A percentile compares a stretch with the other conserved stretches of the same genome.
These are phyloP conservation scores for Kalanchoe fedtschenkoi DNA, from an alignment of 164 flowering plant species.

Conservation along the genomic window DNA sequence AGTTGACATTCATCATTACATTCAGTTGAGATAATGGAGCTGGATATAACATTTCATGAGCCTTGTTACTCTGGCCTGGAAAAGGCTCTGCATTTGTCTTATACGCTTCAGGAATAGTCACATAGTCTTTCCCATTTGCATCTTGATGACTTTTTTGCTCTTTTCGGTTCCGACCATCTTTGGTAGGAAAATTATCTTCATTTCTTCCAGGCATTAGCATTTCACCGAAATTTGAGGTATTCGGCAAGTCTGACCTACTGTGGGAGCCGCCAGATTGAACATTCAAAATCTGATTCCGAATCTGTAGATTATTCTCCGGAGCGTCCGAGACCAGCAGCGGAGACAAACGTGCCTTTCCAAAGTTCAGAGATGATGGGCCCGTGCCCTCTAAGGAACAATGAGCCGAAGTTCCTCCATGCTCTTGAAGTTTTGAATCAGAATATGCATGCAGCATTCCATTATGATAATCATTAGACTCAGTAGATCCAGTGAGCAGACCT, in stretches of 20 bases:
- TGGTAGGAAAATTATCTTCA: constrained; percentile 3
- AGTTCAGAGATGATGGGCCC: constrained; percentile 17
- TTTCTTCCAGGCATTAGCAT: background rate
- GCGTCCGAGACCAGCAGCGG: constrained; percentile 6
- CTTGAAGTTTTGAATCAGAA: constrained; percentile 29
- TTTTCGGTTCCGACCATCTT: background rate
- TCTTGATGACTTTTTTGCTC: background rate
- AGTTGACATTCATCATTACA: constrained; percentile 2
- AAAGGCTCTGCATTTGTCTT: background rate
- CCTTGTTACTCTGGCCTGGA: background rate
- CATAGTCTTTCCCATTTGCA: background rate
- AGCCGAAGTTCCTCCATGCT: constrained; percentile 16
- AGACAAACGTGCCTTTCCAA: constrained; percentile 14
- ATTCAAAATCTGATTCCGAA: constrained; percentile 6
- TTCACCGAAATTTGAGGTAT: constrained; percentile 8
- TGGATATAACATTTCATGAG: constrained; percentile 3
- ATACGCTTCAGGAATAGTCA: background rate
- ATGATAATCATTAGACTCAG: constrained; percentile 13
- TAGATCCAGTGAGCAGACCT: constrained; percentile 15
- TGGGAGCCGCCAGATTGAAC: constrained; percentile 8
- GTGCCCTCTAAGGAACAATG: constrained; percentile 22
- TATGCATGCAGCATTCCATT: constrained; percentile 22
- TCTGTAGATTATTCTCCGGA: constrained; percentile 10
- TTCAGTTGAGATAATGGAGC: constrained; percentile 6
- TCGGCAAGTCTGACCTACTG: constrained; percentile 3